Conservation (phyloP, 2,329 filamentous ascomycete genomes). For the Mycosphaerella sp. region DNA sequence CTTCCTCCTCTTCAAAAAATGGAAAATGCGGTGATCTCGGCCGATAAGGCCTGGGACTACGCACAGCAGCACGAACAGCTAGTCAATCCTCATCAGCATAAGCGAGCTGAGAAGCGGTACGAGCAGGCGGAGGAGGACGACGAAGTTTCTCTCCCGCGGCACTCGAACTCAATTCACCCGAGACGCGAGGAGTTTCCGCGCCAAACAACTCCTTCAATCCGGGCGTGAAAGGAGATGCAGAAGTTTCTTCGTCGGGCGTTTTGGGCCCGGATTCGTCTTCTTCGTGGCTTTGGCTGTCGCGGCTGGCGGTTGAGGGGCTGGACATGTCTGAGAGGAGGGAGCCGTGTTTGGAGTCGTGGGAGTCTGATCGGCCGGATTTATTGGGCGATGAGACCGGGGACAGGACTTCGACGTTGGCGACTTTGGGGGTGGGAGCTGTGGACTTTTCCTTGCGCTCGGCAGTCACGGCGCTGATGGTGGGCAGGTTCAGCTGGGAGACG, state of each 20-base stretch:
- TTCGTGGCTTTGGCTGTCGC: slow-evolving; percentile 4
- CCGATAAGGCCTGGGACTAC: neutral
- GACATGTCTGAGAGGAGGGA: slow-evolving; percentile 4
- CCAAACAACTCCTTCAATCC: slow-evolving; percentile 4
- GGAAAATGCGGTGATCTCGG: neutral
- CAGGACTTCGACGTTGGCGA: slow-evolving; percentile 4
- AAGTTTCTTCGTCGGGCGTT: slow-evolving; percentile 1
- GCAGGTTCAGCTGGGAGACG: slow-evolving; percentile 5
- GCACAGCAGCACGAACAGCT: slow-evolving; percentile 6
- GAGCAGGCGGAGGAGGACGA: neutral
- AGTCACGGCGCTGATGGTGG: slow-evolving; percentile 6
- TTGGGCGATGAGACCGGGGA: neutral
- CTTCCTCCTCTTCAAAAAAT: neutral
- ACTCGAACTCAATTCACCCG: neutral
- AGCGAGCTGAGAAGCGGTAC: slow-evolving; percentile 6
- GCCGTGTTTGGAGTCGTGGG: neutral
- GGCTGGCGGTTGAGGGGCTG: neutral
- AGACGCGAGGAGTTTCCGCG: neutral
- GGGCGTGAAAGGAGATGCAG: neutral
- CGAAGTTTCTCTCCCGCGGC: slow-evolving; percentile 1
- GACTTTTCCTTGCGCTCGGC: neutral
- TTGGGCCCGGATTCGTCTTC: neutral
- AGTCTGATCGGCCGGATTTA: neutral
- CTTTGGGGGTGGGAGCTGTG: slow-evolving; percentile 2
- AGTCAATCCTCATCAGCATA: slow-evolving; percentile 8